Conservation (phyloP, 805 yeast genomes). For the Priceomyces castillae region DNA sequence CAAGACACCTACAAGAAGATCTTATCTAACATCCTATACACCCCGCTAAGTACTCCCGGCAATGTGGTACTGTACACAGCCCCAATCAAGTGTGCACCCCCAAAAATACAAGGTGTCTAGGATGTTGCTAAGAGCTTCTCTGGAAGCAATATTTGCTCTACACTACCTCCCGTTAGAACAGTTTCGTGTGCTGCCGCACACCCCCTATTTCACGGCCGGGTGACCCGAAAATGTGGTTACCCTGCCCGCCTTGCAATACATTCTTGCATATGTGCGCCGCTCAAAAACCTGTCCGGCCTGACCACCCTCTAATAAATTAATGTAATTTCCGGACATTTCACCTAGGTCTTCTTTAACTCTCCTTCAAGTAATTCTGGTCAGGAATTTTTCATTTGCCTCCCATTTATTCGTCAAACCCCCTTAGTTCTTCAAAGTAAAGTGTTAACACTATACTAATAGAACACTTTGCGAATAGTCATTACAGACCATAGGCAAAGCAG, state of each 20-base stretch:
- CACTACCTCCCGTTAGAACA: slow-evolving; percentile 1
- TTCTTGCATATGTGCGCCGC: slow-evolving; percentile 5
- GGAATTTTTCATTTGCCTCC: slow-evolving; percentile 6
- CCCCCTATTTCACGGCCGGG: slow-evolving; percentile 4
- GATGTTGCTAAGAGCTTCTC: not conserved
- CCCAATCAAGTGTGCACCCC: not conserved
- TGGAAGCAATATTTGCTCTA: not conserved
- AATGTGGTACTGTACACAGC: too few relatives aligned
- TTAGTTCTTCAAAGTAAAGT: slow-evolving; percentile 1
- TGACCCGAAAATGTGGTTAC: slow-evolving; percentile 2
- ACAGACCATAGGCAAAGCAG: not conserved
- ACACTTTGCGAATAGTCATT: not conserved
- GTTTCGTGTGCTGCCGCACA: not conserved
- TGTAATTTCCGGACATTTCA: slow-evolving; percentile 7
- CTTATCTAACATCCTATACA: not conserved
- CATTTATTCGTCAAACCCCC: slow-evolving; percentile 3
- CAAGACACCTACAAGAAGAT: too few relatives aligned
- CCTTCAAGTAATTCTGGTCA: slow-evolving; percentile 2
- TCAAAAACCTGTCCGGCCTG: not conserved
- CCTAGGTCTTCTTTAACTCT: not conserved
- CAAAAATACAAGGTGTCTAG: not conserved
- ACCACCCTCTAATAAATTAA: slow-evolving; percentile 7
- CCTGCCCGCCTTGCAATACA: slow-evolving; percentile 4
- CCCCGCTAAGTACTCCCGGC: not conserved
- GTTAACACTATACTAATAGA: slow-evolving; percentile 6